Base-by-base conservation (phyloP, 306 rosid genomes). In the Senna tora region DNA sequence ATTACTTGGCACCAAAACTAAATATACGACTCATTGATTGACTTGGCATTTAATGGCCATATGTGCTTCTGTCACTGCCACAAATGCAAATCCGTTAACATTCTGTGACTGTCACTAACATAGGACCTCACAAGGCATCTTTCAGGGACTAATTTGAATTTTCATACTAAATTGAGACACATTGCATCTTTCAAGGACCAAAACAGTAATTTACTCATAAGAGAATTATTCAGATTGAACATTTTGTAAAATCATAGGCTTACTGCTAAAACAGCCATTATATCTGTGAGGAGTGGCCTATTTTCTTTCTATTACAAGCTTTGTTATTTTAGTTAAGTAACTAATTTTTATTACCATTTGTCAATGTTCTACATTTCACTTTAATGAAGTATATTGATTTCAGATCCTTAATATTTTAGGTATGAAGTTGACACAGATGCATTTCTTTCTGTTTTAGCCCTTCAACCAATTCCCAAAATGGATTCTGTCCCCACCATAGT, bases 391-490 rank as follows among this genome's bases (percentile, higher is more conserved):
- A 64, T 56, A 69, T 69, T 88, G 80, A 87, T 82, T 74, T 72
- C 69, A 55, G 43, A 79, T 83, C 72, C 52, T 83, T 70, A 47
- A 57, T 67, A 71, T 77, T 34, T 67, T 82, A 94, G 99, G 96
- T 88, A 83, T 82, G 99, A 94, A 67, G 88, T 94, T 85, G 99
- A 94, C 73, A 94, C 99, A 9, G 99, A 94, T 85, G 99, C 99
- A 52, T 91, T 89, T 88, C 91, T 94, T 72, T 89, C 97, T 65
- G 93, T 91, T 71, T 81, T 94, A 79, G 99, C 97, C 36, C 99
- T 94, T 81, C 99, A 91, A 75, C 91, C 93, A 58, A 94, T 94
- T 80, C 93, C 89, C 8, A 69, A 85, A 7, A 94, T 94, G 96
- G 90, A 82, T 19, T 82, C 88, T 72, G 78, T 94, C 68, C 96